phyloP scores from a whole-genome alignment of 257 asterid species.

The Solanum sejunctum region DNA sequence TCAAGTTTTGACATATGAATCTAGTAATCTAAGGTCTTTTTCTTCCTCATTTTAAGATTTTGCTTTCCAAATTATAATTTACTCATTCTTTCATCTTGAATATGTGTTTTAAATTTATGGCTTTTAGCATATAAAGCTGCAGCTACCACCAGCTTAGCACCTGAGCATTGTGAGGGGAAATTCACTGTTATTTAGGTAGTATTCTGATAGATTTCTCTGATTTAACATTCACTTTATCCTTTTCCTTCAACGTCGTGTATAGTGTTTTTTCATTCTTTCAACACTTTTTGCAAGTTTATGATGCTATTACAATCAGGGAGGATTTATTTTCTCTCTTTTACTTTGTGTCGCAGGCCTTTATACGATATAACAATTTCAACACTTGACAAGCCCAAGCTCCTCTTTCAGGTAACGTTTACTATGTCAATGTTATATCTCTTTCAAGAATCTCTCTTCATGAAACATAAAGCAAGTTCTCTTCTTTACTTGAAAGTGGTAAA shows the following conservation, averaged over 20 bases:
- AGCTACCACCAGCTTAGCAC: too few species aligned
- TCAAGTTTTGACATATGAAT: background rate
- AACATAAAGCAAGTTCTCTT: too few species aligned
- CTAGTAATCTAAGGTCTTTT: background rate
- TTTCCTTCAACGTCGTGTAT: background rate
- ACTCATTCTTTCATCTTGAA: background rate
- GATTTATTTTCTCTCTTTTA: background rate
- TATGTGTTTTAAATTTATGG: too few species aligned
- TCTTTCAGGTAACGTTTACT: constrained; percentile 37
- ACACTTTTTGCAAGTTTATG: background rate
- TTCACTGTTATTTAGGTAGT: constrained; percentile 46
- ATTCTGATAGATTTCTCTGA: constrained; percentile 49
- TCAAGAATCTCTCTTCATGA: too few species aligned
- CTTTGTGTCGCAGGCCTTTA: constrained; percentile 36
- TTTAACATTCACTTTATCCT: constrained; percentile 15
- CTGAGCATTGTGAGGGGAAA: constrained; percentile 25
- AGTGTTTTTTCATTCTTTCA: background rate
- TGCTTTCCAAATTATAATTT: background rate
- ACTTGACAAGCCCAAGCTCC: constrained; percentile 83
- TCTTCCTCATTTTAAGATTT: background rate
- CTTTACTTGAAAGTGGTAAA: too few species aligned
- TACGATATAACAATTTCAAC: constrained; percentile 80
- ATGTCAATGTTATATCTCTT: too few species aligned
- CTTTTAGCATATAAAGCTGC: too few species aligned
- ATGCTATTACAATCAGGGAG: background rate